Evolutionary conservation across 331 rosid genomes (phyloP), one percentile per base, ranked within the genome.

Genomic region (Malus hybrid): DNA sequence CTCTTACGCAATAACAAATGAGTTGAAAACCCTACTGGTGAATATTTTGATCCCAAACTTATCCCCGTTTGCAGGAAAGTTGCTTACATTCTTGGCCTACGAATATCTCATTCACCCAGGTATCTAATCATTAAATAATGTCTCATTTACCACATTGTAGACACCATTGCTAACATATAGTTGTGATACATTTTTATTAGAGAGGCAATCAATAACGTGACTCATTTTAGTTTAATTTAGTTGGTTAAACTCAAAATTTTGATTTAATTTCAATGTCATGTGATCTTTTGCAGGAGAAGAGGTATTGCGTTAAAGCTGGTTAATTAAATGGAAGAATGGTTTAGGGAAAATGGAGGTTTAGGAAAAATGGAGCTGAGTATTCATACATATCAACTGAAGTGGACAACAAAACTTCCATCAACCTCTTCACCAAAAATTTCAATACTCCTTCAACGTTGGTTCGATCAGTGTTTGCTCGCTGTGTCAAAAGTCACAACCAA

Each of bases 381-480:
- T 83, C 86, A 5, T 83, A 67, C 79, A 72, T 79, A 68, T 77
- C 81, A 18, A 83, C 86, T 39, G 86, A 79, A 48, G 18, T 6
- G 2, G 83, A 83, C 54, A 83, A 83, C n/a, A 16, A 34, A 24
- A n/a, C 86, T 28, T 83, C 86, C 24, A 52, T 83, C 20, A 65
- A 72, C 56, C 83, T 83, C 24, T 79, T 79, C 73, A 76, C 65
- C 5, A 20, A 48, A 10, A 83, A 71, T 42, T 83, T 76, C 48
- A 57, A 69, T 8, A 79, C 81, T 12, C 86, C 83, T 55, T 66
- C 83, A 3, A 71, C 79, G 3, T 74, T 83, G 62, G 86, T 83
- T 39, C 70, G 71, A 55, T 83, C 83, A 6, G 78, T 72, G 15
- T 83, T 65, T 46, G 83, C 86, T 20, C 86, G 67, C 72, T 78